Evolutionary conservation across 257 asterid species (phyloP), one percentile per base, ranked within the genome.

Genomic region (Jasminum sambac): DNA sequence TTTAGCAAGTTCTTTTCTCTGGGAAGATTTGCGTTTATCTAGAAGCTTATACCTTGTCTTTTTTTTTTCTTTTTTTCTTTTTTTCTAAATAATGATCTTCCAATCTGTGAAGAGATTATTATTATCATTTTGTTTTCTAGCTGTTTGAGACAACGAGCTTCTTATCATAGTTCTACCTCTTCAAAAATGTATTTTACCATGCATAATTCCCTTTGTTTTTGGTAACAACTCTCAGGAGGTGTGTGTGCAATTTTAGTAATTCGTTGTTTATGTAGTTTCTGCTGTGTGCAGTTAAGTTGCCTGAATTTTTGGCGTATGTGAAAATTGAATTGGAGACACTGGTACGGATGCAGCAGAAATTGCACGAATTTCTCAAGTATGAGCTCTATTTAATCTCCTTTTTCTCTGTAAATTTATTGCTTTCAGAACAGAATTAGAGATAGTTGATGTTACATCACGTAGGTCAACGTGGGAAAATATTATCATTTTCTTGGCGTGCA

Each of bases 291-390:
- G 99, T 95, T 63, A 95, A 91, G 81, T 78, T 95, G 77, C 99
- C 99, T 0, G 99, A 90, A 67, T 55, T 91, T 68, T 75, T 95
- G 86, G 78, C 85, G 13, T 80, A 72, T 72, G 90, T 85, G 74
- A 88, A 83, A 81, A 83, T 91, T 13, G 97, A 95, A 8, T 97
- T 84, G 75, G 99, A 90, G 80, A 82, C 98, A 14, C 72, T 74
- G 80, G 77, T 62, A 63, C 83, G 81, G 8, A 44, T 95, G 87
- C 98, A 91, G 82, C 95, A 88, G 82, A 95, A 89, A 84, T 77
- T 95, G 84, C 69, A 84, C 9, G 96, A 91, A 59, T 88, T 95
- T 82, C 90, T 95, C 79, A 91, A 83, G 99, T 95, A 86, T 70
- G 36, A 69, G 70, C 71, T 55, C 40, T 73, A 48, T 70, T 70